Evolutionary conservation across 371 early-diverging fungal species (phyloP), one percentile per base, ranked within the genome.

Genomic region (Ecytonucleospora hepatopenaei): DNA sequence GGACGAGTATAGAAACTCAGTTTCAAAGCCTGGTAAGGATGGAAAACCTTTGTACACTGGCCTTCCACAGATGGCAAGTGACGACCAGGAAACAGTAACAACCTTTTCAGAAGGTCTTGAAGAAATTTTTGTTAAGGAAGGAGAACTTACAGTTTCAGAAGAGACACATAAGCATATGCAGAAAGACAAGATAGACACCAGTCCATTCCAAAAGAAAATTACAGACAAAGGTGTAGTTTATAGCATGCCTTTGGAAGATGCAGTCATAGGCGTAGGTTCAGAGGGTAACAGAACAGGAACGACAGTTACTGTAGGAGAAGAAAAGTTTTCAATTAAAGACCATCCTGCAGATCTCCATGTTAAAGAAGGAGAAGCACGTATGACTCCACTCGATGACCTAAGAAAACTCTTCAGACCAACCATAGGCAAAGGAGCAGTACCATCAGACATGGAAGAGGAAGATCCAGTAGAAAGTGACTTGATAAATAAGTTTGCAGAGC

Each of bases 1-100:
- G 47, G 71, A 72, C 16, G 47, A 62, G 24, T 62, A 76, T 23
- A 76, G 77, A 58, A 77, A 77, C 33, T 78, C 64, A 69, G 67
- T 78, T 19, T 72, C 69, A 26, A 51, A 48, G 24, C 47, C 49
- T 0, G 16, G 48, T 40, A 40, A 8, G 40, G 40, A n/a, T 40
- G 40, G 40, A n/a, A 40, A 40, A n/a, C 40, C 40, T 15, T 56
- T 71, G 21, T 61, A 74, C 32, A 68, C 55, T 49, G 70, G 70
- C 2, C 68, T 80, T 16, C 75, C 73, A 27, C 59, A 65, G 15
- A 59, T 80, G n/a, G 40, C 5, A 59, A 76, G 53, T 49, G 67
- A n/a, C 54, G 51, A 17, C 58, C 75, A 28, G 74, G 75, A 34
- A 65, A 32, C 63, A 59, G 74, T 12, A 72, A 78, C 64, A 57